phyloP scores from a whole-genome alignment of 805 yeast species.

The Pichia thaimueangensis region DNA sequence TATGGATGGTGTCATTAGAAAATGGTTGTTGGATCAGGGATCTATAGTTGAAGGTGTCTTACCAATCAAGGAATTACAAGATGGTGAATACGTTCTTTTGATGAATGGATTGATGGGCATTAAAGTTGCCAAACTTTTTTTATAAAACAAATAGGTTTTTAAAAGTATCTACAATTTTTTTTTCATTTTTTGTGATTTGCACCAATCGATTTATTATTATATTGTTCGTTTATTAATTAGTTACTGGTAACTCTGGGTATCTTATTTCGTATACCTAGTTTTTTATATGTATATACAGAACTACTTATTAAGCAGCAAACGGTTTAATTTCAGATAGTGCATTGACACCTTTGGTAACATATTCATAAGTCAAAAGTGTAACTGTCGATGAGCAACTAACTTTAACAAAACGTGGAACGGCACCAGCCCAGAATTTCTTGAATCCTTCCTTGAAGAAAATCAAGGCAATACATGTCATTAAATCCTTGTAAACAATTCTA shows the following conservation, averaged over 20 bases:
- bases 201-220: too few relatives aligned
- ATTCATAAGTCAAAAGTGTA: slow-evolving; percentile 56
- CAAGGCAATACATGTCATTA: slow-evolving; percentile 48
- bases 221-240: too few relatives aligned
- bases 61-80: slow-evolving; percentile 36
- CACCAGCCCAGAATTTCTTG: slow-evolving; percentile 48
- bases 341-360: slow-evolving; percentile 42
- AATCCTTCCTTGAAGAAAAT: slow-evolving; percentile 43
- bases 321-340: slow-evolving; percentile 24
- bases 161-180: neutral
- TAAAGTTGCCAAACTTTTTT: slow-evolving; percentile 47
- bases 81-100: slow-evolving; percentile 66
- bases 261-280: neutral
- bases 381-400: slow-evolving; percentile 68
- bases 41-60: slow-evolving; percentile 27
- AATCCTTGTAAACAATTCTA: slow-evolving; percentile 49
- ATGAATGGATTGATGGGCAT: slow-evolving; percentile 86
- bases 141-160: neutral
- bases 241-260: too few relatives aligned
- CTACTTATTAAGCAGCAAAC: slow-evolving; percentile 20
- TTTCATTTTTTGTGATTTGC: neutral
- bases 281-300: neutral
- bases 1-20: slow-evolving; percentile 76
- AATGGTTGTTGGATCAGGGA: slow-evolving; percentile 40
- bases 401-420: slow-evolving; percentile 63